Evolutionary conservation across 352 stramenopile species (phyloP).

Genomic region (Phytophthora chlamydospora): DNA sequence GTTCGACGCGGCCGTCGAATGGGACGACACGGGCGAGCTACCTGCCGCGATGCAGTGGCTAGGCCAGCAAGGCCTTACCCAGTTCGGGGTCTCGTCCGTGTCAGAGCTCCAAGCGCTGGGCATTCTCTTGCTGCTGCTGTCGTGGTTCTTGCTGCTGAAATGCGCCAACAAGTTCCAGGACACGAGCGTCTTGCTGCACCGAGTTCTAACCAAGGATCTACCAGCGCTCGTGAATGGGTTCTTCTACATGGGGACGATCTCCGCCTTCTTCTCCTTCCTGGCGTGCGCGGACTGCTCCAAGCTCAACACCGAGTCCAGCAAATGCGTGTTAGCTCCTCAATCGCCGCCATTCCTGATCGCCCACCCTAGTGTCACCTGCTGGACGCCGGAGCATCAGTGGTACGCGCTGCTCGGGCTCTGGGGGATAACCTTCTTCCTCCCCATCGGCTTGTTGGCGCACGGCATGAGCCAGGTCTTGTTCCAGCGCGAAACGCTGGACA

Average conservation of each 20-base stretch:
- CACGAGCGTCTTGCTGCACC: constrained; percentile 54
- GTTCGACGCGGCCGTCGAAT: constrained; percentile 63
- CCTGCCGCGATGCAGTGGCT: constrained; percentile 51
- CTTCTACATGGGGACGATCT: constrained; percentile 67
- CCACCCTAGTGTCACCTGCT: constrained; percentile 50
- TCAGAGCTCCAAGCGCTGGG: constrained; percentile 32
- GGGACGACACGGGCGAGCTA: constrained; percentile 52
- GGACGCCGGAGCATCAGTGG: constrained; percentile 44
- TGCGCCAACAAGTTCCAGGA: constrained; percentile 78
- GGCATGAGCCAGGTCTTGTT: constrained; percentile 76
- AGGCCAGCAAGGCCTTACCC: constrained; percentile 29
- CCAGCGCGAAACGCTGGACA: constrained; percentile 60
- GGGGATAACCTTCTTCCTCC: constrained; percentile 65
- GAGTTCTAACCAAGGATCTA: constrained; percentile 62
- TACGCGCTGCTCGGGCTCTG: constrained; percentile 63
- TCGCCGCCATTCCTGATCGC: constrained; percentile 47
- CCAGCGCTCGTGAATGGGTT: constrained; percentile 53
- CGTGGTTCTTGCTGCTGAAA: constrained; percentile 66
- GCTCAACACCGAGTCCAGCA: constrained; percentile 8
- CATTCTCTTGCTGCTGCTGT: constrained; percentile 33
- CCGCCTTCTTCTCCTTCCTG: constrained; percentile 66
- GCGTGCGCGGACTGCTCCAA: constrained; percentile 47
- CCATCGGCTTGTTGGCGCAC: constrained; percentile 57
- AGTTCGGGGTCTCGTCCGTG: constrained; percentile 20
- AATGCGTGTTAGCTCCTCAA: constrained; percentile 1